Percentiles rank a stretch among this genome's conserved stretches.
Conservation (phyloP, 2,329 filamentous ascomycete genomes). For the Alternaria sp. region DNA sequence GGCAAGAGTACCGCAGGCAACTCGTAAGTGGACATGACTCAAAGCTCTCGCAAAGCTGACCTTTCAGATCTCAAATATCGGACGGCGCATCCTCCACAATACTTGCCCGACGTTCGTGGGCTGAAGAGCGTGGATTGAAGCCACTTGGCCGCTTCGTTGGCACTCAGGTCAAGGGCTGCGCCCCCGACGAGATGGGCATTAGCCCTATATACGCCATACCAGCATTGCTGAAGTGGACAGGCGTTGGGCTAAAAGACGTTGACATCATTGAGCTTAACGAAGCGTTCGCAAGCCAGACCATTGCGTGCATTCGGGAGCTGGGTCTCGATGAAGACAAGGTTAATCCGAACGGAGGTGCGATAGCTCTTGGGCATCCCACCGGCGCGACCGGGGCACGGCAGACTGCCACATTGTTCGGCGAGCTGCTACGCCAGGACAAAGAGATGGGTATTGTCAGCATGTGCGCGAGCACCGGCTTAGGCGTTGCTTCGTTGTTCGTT, state of each 20-base stretch:
- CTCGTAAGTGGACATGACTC: slow-evolving; percentile 28
- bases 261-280: slow-evolving; percentile 95
- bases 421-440: slow-evolving; percentile 70
- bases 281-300: slow-evolving; percentile 95
- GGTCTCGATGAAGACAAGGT: slow-evolving; percentile 75
- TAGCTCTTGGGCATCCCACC: slow-evolving; percentile 80
- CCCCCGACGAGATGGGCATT: slow-evolving; percentile 96
- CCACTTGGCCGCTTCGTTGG: slow-evolving; percentile 94
- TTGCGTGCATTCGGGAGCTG: slow-evolving; percentile 77
- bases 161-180: slow-evolving; percentile 86
- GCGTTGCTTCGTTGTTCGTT: slow-evolving; percentile 41
- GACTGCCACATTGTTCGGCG: slow-evolving; percentile 79
- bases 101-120: slow-evolving; percentile 90
- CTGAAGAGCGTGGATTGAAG: slow-evolving; percentile 82
- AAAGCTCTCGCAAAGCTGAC: slow-evolving; percentile 3
- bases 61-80: slow-evolving; percentile 80
- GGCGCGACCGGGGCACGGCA: slow-evolving; percentile 77
- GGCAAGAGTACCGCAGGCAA: slow-evolving; percentile 94
- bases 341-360: slow-evolving; percentile 81
- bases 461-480: slow-evolving; percentile 61
- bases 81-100: slow-evolving; percentile 90
- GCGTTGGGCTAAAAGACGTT: slow-evolving; percentile 77
- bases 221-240: slow-evolving; percentile 81
- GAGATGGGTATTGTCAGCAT: slow-evolving; percentile 88
- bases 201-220: slow-evolving; percentile 73